Evolutionary conservation across 2,329 filamentous ascomycete genomes (phyloP), one percentile per base, ranked within the genome.

Genomic region (Trichoderma polysporum): DNA sequence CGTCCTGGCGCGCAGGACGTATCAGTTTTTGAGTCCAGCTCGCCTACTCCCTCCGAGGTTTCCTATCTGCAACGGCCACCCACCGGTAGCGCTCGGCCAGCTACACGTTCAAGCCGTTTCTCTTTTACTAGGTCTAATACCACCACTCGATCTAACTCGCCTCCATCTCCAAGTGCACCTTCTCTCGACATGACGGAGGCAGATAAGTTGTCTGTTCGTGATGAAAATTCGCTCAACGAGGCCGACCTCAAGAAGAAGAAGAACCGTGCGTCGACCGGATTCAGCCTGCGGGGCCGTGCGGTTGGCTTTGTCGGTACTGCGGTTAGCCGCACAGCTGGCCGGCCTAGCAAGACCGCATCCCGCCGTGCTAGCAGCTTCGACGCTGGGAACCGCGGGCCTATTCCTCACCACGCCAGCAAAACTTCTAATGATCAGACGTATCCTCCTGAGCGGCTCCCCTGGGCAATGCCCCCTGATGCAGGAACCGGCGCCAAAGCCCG

Each of bases 401-500:
- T 64, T 68, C 68, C 33, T 57, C 70, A 66, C 19, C 67, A 27
- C 60, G 67, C 47, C 47, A 29, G 25, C 35, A 56, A 64, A 9
- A 69, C 69, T 37, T 58, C 71, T 58, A 68, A 73, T 41, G 71
- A 75, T 29, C 72, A 74, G 5, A 76, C 73, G 27, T 76, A 74
- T 61, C 76, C 77, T 3, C 77, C 78, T 9, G 76, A 85, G 68
- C 80, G 83, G 19, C 77, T 84, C 39, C 82, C 85, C 2, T 89
- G 86, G 85, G 82, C 84, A 2, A 82, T 90, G 35, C 84, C 88
- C 1, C 90, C 91, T 1, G 88, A 88, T 61, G 85, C 85, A 25
- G 91, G 91, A 13, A 90, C 89, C 19, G 91, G 91, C 10, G 84
- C 91, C 76, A 94, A 94, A 79, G 89, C 91, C 33, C 86, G 91